phyloP scores from a whole-genome alignment of 2,329 filamentous ascomycete genomes.

The Dactylonectria estremocensis region DNA sequence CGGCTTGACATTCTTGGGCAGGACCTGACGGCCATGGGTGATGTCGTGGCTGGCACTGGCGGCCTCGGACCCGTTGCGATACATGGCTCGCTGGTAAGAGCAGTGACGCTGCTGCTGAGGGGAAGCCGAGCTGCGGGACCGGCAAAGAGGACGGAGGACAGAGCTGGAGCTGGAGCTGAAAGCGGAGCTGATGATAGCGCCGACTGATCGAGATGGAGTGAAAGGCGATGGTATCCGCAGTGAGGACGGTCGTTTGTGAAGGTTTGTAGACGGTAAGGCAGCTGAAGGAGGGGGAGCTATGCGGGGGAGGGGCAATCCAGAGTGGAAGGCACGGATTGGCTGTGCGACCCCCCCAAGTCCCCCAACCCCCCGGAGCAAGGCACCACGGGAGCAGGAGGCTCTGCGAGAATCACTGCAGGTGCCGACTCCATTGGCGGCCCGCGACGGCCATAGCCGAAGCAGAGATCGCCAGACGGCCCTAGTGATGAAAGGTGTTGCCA shows the following conservation, averaged over 20 bases:
- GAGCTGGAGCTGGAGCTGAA: conserved; percentile 1
- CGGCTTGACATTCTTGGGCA: conserved; percentile 94
- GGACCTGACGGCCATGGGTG: conserved; percentile 76
- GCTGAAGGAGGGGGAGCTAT: conserved; percentile 31
- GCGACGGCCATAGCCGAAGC: conserved; percentile 12
- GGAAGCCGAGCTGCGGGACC: conserved; percentile 21
- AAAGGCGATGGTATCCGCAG: neutral
- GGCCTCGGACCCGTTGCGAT: conserved; percentile 46
- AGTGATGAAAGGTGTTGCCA: conserved; percentile 1
- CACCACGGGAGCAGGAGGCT: neutral
- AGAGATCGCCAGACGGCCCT: conserved; percentile 19
- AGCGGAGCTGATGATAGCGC: neutral
- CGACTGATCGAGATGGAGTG: conserved; percentile 5
- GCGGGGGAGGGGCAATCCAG: conserved; percentile 46
- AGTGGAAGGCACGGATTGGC: conserved; percentile 45
- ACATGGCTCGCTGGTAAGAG: conserved; percentile 50
- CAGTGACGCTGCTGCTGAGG: conserved; percentile 46
- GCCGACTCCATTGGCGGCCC: too few species aligned
- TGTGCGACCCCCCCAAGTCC: conserved; percentile 10
- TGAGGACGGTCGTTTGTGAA: neutral
- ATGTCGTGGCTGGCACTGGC: conserved; percentile 46
- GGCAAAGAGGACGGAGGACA: conserved; percentile 3
- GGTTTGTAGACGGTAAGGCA: conserved; percentile 1
- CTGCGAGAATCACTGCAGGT: neutral
- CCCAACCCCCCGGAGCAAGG: neutral